Base-by-base conservation (phyloP, 176 grass and related monocot genomes). In the Poa annua region DNA sequence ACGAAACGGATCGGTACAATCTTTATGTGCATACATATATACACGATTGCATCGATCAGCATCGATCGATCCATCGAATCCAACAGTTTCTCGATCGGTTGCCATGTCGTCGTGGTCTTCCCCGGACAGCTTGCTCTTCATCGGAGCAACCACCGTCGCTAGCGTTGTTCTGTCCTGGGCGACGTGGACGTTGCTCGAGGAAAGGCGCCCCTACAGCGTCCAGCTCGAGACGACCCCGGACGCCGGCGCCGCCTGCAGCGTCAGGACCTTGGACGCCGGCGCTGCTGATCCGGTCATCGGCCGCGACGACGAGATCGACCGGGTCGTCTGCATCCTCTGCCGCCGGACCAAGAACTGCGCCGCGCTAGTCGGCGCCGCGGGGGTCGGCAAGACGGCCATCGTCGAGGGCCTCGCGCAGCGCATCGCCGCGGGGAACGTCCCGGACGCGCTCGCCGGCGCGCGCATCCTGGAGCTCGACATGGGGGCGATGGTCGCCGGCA, bases 311-410 rank as follows among this genome's bases (percentile, higher is more conserved):
- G 34, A 67, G 33, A 67, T 67, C 34, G 64, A 67, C 64, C 16
- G 64, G 16, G 16, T 67, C 64, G 17, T 67, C 16, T 67, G 64
- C 64, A 67, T 67, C 34, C 64, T 67, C 64, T 67, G 33, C 64
- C 33, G 33, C 3, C 33, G 64, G 33, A 67, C 34, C 34, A 67
- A 67, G 64, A 67, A 67, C 34, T 38, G 64, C 17, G 64, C 64
- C 17, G 64, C 33, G 34, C 64, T 67, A 3, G 64, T 67, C 33
- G 64, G 64, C 17, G 8, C 64, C 64, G 64, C 64, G 3, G 64
- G 64, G 64, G 32, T 67, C 16, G 64, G 64, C 34, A 67, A 67
- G 16, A 67, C 64, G 3, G 64, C 64, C 33, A 67, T 67, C 8
- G 33, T 67, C 0, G 64, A 67, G 64, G 64, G 64, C 64, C 64